Evolutionary conservation across 2,329 filamentous ascomycete species (phyloP).

Genomic region (Hymenoscyphus repandus): DNA sequence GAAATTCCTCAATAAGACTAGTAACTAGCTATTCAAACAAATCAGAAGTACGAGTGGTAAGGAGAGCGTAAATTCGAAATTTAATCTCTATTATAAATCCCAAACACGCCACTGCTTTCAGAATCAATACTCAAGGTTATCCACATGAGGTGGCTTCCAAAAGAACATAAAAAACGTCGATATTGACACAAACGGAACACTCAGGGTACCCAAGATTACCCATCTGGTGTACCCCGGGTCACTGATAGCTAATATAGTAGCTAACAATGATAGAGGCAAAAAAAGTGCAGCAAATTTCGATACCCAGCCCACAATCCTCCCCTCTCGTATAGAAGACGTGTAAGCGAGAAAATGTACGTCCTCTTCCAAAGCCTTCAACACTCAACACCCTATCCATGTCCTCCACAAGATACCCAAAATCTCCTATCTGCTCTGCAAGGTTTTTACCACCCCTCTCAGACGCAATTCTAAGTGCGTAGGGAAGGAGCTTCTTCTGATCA

Average conservation of each 20-base stretch:
- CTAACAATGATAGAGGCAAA: conserved; percentile 3
- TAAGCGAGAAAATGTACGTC: not conserved
- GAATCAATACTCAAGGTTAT: too few relatives aligned
- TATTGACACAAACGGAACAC: conserved; percentile 4
- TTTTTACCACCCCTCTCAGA: too few relatives aligned
- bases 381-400: not conserved
- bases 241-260: conserved; percentile 1
- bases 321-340: not conserved
- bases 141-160: too few relatives aligned
- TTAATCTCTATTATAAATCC: too few relatives aligned
- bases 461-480: not conserved
- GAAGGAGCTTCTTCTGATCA: not conserved
- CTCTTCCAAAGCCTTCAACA: not conserved
- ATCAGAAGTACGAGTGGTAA: too few relatives aligned
- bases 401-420: too few relatives aligned
- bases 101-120: too few relatives aligned
- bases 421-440: too few relatives aligned
- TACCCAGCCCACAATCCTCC: conserved; percentile 4
- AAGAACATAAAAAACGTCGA: conserved; percentile 5
- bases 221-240: not conserved
- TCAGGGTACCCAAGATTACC: conserved; percentile 1
- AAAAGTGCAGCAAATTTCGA: conserved; percentile 4
- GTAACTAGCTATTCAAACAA: too few relatives aligned
- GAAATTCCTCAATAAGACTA: too few relatives aligned
- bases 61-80: too few relatives aligned